phyloP scores from a whole-genome alignment of 768 basidiomycete genomes.

The Peribolospora baueri region DNA sequence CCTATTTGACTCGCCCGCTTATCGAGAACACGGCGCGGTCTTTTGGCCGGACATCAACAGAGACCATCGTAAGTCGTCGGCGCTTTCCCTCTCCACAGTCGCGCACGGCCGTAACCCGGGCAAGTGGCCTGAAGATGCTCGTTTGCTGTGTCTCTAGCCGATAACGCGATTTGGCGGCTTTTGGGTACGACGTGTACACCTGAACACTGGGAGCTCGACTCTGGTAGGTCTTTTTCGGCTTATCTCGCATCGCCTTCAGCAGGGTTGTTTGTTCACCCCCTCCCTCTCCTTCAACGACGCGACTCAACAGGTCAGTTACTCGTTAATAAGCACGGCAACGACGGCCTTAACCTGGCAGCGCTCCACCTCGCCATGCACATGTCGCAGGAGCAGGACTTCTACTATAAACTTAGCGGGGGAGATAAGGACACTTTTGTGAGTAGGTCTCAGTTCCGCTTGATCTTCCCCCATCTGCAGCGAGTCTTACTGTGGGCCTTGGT shows the following conservation, averaged over 20 bases:
- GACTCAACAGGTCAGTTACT: constrained; percentile 19
- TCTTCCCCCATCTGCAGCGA: not conserved
- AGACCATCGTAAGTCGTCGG: constrained; percentile 15
- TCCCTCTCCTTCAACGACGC: not conserved
- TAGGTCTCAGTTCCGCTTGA: not conserved
- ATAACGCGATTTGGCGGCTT: constrained; percentile 24
- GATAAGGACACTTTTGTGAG: constrained; percentile 23
- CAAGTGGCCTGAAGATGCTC: not conserved
- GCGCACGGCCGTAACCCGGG: not conserved
- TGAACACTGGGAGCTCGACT: constrained; percentile 22
- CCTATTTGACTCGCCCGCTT: constrained; percentile 20
- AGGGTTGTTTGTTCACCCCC: not conserved
- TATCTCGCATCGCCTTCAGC: not conserved
- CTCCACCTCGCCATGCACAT: constrained; percentile 20
- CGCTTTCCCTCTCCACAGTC: not conserved
- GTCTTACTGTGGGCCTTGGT: not conserved
- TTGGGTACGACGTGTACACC: constrained; percentile 19
- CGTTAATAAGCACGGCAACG: constrained; percentile 23
- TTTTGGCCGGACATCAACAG: constrained; percentile 27
- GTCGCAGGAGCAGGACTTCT: constrained; percentile 22
- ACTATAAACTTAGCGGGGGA: constrained; percentile 21
- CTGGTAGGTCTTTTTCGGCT: constrained; percentile 6
- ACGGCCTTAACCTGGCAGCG: constrained; percentile 23
- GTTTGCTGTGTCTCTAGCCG: constrained; percentile 10
- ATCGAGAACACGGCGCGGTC: constrained; percentile 17